A percentile compares a stretch with the other conserved stretches of the same genome.
These are phyloP conservation scores for Ceratobasidium papillatum DNA, from an alignment of 1,284 basidiomycete genomes.

Conservation along the genomic window DNA sequence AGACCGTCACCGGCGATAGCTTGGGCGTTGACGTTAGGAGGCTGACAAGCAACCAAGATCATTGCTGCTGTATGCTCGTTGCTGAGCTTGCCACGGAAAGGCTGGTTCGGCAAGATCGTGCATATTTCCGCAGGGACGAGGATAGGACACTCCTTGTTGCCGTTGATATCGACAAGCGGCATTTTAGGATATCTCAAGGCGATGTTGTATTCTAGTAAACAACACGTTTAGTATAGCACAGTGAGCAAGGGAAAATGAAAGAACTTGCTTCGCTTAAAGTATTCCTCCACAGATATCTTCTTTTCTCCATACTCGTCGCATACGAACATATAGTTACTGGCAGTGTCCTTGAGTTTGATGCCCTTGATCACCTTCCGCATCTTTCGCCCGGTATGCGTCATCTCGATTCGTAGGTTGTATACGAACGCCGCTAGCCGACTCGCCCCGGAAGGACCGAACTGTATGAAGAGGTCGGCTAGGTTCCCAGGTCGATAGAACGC, in stretches of 20 bases:
- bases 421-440: constrained; percentile 63
- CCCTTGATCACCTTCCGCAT: constrained; percentile 61
- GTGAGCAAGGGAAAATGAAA: background rate
- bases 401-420: constrained; percentile 66
- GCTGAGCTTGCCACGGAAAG: constrained; percentile 73
- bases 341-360: constrained; percentile 50
- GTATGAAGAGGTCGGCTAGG: constrained; percentile 64
- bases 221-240: background rate
- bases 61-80: constrained; percentile 73
- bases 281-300: constrained; percentile 66
- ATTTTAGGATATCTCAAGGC: constrained; percentile 59
- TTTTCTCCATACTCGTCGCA: constrained; percentile 59
- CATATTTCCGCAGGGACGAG: constrained; percentile 74
- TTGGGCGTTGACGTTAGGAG: constrained; percentile 69
- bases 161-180: constrained; percentile 70
- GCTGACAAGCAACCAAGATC: constrained; percentile 72
- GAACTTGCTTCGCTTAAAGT: constrained; percentile 68
- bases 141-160: constrained; percentile 58
- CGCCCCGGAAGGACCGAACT: constrained; percentile 61
- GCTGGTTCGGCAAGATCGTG: constrained; percentile 71
- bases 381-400: constrained; percentile 61
- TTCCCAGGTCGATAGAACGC: constrained; percentile 75
- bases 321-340: constrained; percentile 62
- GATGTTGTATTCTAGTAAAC: constrained; percentile 64
- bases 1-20: constrained; percentile 68